Percentiles rank a stretch among this genome's conserved stretches.
These are phyloP conservation scores for Penicillium nucicola DNA, from an alignment of 495 filamentous ascomycete species.

Conservation along the genomic window DNA sequence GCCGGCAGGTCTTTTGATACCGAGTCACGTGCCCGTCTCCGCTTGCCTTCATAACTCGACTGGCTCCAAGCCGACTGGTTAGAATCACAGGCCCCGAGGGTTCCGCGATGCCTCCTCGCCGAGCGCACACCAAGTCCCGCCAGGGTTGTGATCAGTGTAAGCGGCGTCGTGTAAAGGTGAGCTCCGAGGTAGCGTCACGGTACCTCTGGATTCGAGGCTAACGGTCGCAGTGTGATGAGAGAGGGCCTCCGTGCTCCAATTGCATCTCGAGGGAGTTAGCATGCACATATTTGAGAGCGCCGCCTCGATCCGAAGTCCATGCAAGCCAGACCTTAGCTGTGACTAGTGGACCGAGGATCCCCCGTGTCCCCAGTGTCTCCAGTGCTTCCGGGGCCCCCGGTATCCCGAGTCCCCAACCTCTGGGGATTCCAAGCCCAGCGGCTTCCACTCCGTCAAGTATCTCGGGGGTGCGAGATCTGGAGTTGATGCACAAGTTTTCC, in stretches of 20 bases:
- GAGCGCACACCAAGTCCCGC: constrained; percentile 55
- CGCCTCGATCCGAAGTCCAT: constrained; percentile 11
- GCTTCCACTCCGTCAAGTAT: constrained; percentile 15
- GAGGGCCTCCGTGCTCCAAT: constrained; percentile 43
- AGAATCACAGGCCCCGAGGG: neutral
- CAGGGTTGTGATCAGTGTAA: constrained; percentile 59
- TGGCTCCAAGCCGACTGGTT: neutral
- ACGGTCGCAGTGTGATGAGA: constrained; percentile 41
- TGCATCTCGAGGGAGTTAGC: constrained; percentile 38
- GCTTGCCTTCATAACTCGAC: neutral
- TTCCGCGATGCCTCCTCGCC: constrained; percentile 31
- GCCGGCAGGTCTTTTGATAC: neutral
- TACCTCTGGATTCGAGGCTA: neutral
- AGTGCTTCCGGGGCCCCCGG: neutral
- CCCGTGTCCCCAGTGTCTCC: neutral
- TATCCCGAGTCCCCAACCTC: constrained; percentile 7
- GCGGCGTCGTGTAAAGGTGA: constrained; percentile 53
- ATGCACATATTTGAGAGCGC: constrained; percentile 37
- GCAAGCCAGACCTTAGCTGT: constrained; percentile 2
- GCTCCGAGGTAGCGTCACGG: constrained; percentile 3
- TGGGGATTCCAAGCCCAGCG: constrained; percentile 18
- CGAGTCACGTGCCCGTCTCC: constrained; percentile 1
- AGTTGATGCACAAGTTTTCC: constrained; percentile 43
- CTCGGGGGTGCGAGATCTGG: constrained; percentile 30
- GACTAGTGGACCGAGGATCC: neutral